These are phyloP conservation scores for Xylaria nigripes DNA, from an alignment of 495 filamentous ascomycete species.

Conservation along the genomic window DNA sequence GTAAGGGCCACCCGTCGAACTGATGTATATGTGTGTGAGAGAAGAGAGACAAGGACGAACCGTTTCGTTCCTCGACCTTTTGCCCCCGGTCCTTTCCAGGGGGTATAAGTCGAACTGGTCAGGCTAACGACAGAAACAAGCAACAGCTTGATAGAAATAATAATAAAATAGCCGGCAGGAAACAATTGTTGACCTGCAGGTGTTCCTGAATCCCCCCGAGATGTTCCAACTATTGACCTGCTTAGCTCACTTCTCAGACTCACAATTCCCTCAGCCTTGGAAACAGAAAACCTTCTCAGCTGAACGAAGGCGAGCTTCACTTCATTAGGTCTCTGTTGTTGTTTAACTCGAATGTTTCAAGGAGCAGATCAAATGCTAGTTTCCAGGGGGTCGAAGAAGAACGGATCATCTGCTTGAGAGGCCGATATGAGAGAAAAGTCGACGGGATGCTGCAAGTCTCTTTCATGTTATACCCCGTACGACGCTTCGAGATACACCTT, in stretches of 20 bases:
- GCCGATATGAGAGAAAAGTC: conserved; percentile 12
- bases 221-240: conserved; percentile 8
- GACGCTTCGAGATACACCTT: conserved; percentile 22
- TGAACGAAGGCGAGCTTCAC: conserved; percentile 19
- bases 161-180: not conserved
- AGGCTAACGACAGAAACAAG: conserved; percentile 14
- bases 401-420: conserved; percentile 5
- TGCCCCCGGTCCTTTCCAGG: conserved; percentile 20
- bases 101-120: conserved; percentile 18
- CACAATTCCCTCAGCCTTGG: conserved; percentile 6
- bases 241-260: conserved; percentile 7
- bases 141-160: conserved; percentile 13
- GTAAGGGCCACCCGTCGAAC: conserved; percentile 3
- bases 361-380: not conserved
- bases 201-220: not conserved
- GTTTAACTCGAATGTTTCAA: conserved; percentile 29
- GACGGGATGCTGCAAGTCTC: conserved; percentile 24
- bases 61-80: conserved; percentile 2
- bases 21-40: conserved; percentile 10
- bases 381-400: conserved; percentile 5
- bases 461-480: conserved; percentile 29
- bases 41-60: conserved; percentile 8
- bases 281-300: conserved; percentile 5
- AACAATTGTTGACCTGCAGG: not conserved
- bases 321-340: conserved; percentile 21